phyloP scores from a whole-genome alignment of 2,329 filamentous ascomycete genomes.

The Teratosphaeria viscida region DNA sequence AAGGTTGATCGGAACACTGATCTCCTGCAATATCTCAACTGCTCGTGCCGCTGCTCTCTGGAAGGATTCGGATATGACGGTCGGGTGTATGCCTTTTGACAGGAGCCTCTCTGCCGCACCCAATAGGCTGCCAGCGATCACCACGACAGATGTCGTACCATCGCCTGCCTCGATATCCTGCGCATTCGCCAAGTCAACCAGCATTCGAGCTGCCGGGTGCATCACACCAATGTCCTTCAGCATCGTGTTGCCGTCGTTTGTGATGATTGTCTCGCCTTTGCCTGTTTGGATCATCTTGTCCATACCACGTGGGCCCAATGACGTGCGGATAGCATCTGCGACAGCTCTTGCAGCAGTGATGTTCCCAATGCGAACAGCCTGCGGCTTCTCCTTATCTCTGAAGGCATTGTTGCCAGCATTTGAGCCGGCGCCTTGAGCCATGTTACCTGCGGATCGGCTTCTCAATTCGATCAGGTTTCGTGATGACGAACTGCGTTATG shows the following conservation, averaged over 20 bases:
- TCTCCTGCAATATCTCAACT: constrained; percentile 82
- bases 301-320: constrained; percentile 91
- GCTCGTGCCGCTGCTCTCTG: constrained; percentile 85
- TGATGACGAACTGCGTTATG: background rate
- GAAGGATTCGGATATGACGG: constrained; percentile 94
- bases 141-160: constrained; percentile 94
- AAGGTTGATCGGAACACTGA: constrained; percentile 88
- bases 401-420: constrained; percentile 54
- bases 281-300: constrained; percentile 99
- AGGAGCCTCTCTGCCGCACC: constrained; percentile 88
- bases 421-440: constrained; percentile 33
- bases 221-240: constrained; percentile 97
- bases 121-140: constrained; percentile 90
- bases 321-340: constrained; percentile 94
- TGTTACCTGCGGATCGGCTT: constrained; percentile 7
- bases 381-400: constrained; percentile 92
- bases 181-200: constrained; percentile 91
- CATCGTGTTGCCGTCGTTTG: constrained; percentile 99
- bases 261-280: constrained; percentile 96
- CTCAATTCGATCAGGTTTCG: background rate
- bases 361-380: constrained; percentile 80
- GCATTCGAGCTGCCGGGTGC: constrained; percentile 99
- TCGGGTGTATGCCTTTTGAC: constrained; percentile 88
- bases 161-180: constrained; percentile 98
- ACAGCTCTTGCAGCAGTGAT: constrained; percentile 97